These are phyloP conservation scores for Rhodomyrtus psidioides DNA, from an alignment of 441 rosid genomes.

Conservation along the genomic window DNA sequence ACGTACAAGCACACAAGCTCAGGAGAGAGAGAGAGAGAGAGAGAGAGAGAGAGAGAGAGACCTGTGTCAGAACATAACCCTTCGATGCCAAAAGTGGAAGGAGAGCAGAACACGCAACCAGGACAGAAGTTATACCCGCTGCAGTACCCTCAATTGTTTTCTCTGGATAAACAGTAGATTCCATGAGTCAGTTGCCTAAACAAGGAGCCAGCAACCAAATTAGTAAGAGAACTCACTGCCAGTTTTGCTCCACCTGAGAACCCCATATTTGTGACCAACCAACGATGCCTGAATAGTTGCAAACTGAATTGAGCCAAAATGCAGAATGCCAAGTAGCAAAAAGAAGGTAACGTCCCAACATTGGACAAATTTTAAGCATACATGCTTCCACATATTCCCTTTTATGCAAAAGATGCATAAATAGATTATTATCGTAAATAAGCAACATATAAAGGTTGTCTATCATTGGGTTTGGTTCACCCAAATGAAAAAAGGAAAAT, in stretches of 20 bases:
- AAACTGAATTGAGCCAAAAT: neutral
- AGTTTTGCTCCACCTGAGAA: constrained; percentile 91
- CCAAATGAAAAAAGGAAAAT: neutral
- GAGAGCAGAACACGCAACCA: constrained; percentile 69
- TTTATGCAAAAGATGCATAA: neutral
- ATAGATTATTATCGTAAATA: neutral
- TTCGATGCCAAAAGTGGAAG: constrained; percentile 86
- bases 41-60: constrained; percentile 18
- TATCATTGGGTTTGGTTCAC: neutral
- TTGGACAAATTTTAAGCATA: neutral
- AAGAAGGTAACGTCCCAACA: neutral
- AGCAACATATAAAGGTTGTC: neutral
- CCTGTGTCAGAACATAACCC: constrained; percentile 72
- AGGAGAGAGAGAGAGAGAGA: neutral
- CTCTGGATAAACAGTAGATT: constrained; percentile 35
- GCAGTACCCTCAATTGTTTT: constrained; percentile 99
- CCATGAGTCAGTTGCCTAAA: constrained; percentile 7
- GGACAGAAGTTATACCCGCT: constrained; percentile 85
- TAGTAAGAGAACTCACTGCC: constrained; percentile 50
- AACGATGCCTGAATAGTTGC: constrained; percentile 64
- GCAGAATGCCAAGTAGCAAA: neutral
- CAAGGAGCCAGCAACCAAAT: neutral
- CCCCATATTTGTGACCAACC: constrained; percentile 97
- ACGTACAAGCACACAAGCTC: neutral
- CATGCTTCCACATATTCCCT: neutral